phyloP scores from a whole-genome alignment of 2,329 filamentous ascomycete species.

The Colletotrichum destructivum region DNA sequence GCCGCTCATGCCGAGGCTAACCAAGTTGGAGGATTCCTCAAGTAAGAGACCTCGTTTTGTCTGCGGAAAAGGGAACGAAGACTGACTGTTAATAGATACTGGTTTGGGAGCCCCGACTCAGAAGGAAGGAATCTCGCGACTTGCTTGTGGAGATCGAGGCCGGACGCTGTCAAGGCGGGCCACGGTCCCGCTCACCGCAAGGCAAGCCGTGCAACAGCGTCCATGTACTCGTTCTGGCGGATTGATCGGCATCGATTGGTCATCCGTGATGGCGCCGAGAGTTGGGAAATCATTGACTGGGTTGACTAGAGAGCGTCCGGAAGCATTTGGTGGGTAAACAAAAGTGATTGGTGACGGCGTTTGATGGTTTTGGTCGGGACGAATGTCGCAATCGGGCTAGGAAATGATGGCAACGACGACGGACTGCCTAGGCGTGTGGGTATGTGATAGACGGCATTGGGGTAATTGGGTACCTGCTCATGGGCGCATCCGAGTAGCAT shows the following conservation, averaged over 20 bases:
- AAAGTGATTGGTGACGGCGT: constrained; percentile 32
- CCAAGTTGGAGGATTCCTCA: constrained; percentile 84
- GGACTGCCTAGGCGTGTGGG: constrained; percentile 8
- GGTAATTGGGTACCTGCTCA: not conserved
- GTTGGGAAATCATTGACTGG: constrained; percentile 77
- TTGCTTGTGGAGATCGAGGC: constrained; percentile 75
- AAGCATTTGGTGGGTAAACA: not conserved
- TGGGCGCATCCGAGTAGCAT: constrained; percentile 29
- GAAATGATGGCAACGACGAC: constrained; percentile 16
- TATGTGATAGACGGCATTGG: constrained; percentile 12
- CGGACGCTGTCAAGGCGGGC: constrained; percentile 73
- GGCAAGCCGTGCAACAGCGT: constrained; percentile 76
- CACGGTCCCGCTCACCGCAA: constrained; percentile 72
- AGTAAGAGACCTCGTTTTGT: constrained; percentile 60
- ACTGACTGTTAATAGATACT: constrained; percentile 72
- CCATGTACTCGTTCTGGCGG: constrained; percentile 76
- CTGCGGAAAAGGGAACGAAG: not conserved
- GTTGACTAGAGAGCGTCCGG: constrained; percentile 48
- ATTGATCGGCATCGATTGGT: constrained; percentile 80
- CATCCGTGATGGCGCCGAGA: constrained; percentile 74
- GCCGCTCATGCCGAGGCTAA: constrained; percentile 86
- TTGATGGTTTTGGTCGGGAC: constrained; percentile 18
- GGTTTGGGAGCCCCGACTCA: constrained; percentile 84
- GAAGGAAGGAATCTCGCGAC: constrained; percentile 86
- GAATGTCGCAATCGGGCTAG: constrained; percentile 34